Evolutionary conservation across 176 grass and related monocot genomes (phyloP).

Genomic region (Otatea glauca): DNA sequence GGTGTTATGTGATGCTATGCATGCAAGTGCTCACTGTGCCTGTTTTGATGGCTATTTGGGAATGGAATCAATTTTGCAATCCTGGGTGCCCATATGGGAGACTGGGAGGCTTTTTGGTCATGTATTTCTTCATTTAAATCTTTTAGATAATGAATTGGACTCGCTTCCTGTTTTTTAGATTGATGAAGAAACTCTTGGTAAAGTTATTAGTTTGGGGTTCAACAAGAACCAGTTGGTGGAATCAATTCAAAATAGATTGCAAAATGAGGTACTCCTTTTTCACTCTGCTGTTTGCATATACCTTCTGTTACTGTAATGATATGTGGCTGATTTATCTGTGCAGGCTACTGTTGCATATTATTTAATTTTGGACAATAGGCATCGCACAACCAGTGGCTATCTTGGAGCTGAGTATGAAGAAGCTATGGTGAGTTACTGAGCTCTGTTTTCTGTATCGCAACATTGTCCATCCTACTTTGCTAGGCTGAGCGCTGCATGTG

Average conservation of each 20-base stretch:
- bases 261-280: conserved; percentile 74
- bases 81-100: neutral
- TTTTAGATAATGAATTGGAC: neutral
- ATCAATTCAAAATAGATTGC: conserved; percentile 76
- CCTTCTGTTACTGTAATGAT: conserved; percentile 5
- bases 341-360: conserved; percentile 96
- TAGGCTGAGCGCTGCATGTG: conserved; percentile 9
- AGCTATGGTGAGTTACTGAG: conserved; percentile 56
- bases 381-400: conserved; percentile 67
- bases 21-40: neutral
- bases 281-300: neutral
- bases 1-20: neutral
- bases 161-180: conserved; percentile 55
- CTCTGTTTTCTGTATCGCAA: neutral
- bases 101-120: neutral
- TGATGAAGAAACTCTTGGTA: conserved; percentile 72
- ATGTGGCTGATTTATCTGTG: conserved; percentile 31
- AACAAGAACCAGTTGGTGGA: conserved; percentile 70
- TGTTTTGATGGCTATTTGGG: neutral
- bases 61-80: neutral
- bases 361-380: conserved; percentile 81
- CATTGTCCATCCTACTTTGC: neutral
- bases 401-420: conserved; percentile 81
- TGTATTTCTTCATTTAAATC: neutral
- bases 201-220: conserved; percentile 80